Evolutionary conservation across 2,329 filamentous ascomycete species (phyloP).

Genomic region (Lizonia empirigonia): DNA sequence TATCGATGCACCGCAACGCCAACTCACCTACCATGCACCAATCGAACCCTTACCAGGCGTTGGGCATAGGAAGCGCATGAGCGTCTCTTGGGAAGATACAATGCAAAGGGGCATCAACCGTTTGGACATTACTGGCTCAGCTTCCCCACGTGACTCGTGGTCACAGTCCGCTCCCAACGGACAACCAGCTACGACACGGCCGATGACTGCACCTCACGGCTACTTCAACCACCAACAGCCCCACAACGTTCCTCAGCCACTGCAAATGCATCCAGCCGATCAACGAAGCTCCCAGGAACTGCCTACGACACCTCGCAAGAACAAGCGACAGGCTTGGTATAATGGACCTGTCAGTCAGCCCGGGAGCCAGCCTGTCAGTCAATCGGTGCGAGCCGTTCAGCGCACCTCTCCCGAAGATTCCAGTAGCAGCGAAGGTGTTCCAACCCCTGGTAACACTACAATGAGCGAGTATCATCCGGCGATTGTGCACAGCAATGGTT

Average conservation of each 20-base stretch:
- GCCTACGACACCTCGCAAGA: slow-evolving; percentile 61
- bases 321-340: slow-evolving; percentile 75
- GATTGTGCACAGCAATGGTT: slow-evolving; percentile 58
- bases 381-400: slow-evolving; percentile 43
- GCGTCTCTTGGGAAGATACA: slow-evolving; percentile 66
- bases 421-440: slow-evolving; percentile 61
- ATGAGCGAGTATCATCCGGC: slow-evolving; percentile 58
- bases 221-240: slow-evolving; percentile 40
- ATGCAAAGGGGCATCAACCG: slow-evolving; percentile 70
- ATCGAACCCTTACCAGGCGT: slow-evolving; percentile 32
- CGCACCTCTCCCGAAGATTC: slow-evolving; percentile 62
- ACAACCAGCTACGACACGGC: slow-evolving; percentile 30
- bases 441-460: slow-evolving; percentile 58
- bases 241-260: slow-evolving; percentile 28
- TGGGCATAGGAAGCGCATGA: slow-evolving; percentile 42
- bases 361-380: slow-evolving; percentile 27
- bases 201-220: slow-evolving; percentile 48
- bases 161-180: slow-evolving; percentile 37
- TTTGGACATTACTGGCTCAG: slow-evolving; percentile 64
- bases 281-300: slow-evolving; percentile 46
- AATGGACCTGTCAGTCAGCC: slow-evolving; percentile 59
- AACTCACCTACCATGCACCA: slow-evolving; percentile 46
- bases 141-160: slow-evolving; percentile 45
- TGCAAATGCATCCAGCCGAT: slow-evolving; percentile 41
- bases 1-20: slow-evolving; percentile 63